Percentiles rank a stretch among this genome's conserved stretches.
phyloP scores from a whole-genome alignment of 345 rosid genomes.

The Geranium rotundifolium region DNA sequence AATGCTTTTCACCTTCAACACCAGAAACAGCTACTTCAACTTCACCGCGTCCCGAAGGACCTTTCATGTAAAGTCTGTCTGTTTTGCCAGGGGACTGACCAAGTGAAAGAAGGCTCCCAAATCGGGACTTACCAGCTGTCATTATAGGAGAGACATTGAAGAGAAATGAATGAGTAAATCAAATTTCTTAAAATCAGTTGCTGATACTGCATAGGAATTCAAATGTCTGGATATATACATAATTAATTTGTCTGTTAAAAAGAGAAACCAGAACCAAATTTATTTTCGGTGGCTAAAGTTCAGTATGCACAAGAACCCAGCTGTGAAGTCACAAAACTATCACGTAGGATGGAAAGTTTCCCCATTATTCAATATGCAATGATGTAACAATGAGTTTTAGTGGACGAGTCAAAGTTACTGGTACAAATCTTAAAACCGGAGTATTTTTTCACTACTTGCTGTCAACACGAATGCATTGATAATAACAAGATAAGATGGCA shows the following conservation, averaged over 20 bases:
- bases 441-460: no score
- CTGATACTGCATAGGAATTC: background rate
- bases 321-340: background rate
- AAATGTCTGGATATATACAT: no score
- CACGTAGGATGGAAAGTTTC: background rate
- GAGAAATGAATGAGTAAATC: constrained; percentile 2
- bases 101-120: constrained; percentile 69
- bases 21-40: constrained; percentile 98
- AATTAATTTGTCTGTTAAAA: no score
- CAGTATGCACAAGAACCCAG: background rate
- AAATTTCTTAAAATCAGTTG: background rate
- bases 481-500: no score
- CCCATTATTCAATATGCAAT: no score
- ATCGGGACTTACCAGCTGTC: constrained; percentile 71
- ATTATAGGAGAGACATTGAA: constrained; percentile 1
- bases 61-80: constrained; percentile 84
- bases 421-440: no score
- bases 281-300: background rate
- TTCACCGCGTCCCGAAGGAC: constrained; percentile 98
- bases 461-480: no score
- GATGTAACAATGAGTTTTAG: no score
- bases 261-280: background rate
- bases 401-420: no score
- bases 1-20: constrained; percentile 45
- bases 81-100: constrained; percentile 69